Evolutionary conservation across 1,139 yeast species (phyloP), one percentile per base, ranked within the genome.

Genomic region (Zygoascus sp.): DNA sequence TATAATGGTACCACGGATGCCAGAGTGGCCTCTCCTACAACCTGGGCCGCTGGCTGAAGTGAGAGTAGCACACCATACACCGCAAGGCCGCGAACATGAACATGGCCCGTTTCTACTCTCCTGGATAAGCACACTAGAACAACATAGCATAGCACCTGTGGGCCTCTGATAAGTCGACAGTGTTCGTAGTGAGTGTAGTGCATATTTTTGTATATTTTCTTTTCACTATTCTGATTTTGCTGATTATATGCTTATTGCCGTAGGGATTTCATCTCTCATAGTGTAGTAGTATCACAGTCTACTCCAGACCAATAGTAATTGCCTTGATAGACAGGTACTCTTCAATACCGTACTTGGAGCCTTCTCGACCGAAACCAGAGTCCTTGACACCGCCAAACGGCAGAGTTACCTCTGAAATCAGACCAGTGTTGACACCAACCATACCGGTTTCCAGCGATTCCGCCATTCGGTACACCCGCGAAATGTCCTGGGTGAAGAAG

Each of bases 331-430:
- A 78, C 15, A 81, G 72, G 66, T 83, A 83, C 62, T 83, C 92
- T 45, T 83, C 85, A 50, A 83, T 64, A 47, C 92, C 94, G 60
- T 79, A 77, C 55, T 77, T 68, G 16, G 87, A 80, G 37, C 89
- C 90, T 63, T 84, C 94, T 61, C 88, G 79, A 43, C 94, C 92
- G 58, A 81, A 81, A 0, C 94, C 94, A 36, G 85, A 78, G 63
- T 82, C 82, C 62, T 81, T 80, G 47, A 84, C 73, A 51, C 92
- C 92, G 22, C 92, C 92, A 60, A 83, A 83, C 42, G 92, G 90
- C 54, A 82, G 60, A 16, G 86, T 75, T 35, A 79, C 75, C 57
- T 83, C 92, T 19, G 85, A 76, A 58, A 83, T 79, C 9, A 76
- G 47, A 32, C 89, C 89, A 16, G 86, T 79, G 68, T 84, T 84